Base-by-base conservation (phyloP, 139 green algal species). In the Tetradesmus obliquus region DNA sequence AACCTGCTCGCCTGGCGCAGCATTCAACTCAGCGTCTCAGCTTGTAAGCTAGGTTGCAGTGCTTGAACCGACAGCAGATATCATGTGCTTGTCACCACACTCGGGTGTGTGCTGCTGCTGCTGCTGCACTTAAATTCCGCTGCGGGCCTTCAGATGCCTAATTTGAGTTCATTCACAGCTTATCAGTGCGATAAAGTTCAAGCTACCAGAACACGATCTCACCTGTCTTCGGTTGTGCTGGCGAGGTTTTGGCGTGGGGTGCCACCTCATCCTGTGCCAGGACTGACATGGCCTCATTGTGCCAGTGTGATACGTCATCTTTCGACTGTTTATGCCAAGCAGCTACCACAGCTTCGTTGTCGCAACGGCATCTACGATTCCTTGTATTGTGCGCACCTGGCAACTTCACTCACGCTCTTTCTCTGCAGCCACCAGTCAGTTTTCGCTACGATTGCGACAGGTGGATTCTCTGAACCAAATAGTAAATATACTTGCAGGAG, bases 201-300 rank as follows among this genome's bases (percentile, higher is more conserved):
- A 13, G 66, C 66, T 19, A 24, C 2, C 15, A 24, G n/a, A 19
- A 4, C 5, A 6, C 17, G n/a, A 3, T 76, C 2, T 0, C 15
- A 76, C 66, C 66, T 5, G 1, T 4, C 15, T 6, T 13, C 17
- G 66, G 66, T 76, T 76, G 66, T 76, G 66, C 66, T 76, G 66
- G 66, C 66, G 66, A 76, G 66, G 66, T 76, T 76, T 76, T 76
- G 66, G 66, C 66, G 66, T 76, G 66, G n/a, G 66, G 66, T 76
- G 66, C 66, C 66, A 76, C 66, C 15, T 76, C 66, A 76, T 76
- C 66, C n/a, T 76, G 66, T 76, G 66, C 66, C n/a, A 76, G 4
- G 17, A 19, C 17, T 19, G 15, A 19, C 66, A 76, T 5, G n/a
- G 66, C 66, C 17, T 76, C 6, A 76, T 76, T 76, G 66, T 76